Conservation (phyloP, 1,139 yeast species). For the Tardiomyces depauwii region DNA sequence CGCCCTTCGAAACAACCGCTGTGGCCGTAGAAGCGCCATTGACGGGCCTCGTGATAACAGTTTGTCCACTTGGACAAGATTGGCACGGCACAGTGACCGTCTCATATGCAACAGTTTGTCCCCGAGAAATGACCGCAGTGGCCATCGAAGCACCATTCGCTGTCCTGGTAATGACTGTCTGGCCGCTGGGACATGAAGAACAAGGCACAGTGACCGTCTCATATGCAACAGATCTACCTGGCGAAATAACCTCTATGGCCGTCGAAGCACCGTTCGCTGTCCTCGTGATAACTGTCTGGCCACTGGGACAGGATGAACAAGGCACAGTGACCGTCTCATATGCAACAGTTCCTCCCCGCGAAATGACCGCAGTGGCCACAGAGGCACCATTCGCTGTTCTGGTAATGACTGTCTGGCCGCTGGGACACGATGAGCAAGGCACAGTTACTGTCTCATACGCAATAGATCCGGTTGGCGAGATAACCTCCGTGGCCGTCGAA, state of each 20-base stretch:
- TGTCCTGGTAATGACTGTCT: background rate
- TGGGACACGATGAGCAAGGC: conserved; percentile 3
- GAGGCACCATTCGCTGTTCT: too few relatives aligned
- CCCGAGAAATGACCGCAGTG: background rate
- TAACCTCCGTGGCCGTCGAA: too few relatives aligned
- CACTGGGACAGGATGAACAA: background rate
- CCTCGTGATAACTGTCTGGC: background rate
- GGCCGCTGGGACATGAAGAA: background rate
- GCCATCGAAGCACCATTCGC: background rate
- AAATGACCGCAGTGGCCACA: too few relatives aligned
- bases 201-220: conserved; percentile 6
- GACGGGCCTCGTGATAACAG: background rate
- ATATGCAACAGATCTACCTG: background rate
- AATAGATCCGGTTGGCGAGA: background rate
- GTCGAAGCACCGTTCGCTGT: too few relatives aligned
- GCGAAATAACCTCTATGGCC: too few relatives aligned
- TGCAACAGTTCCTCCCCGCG: background rate
- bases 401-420: conserved; percentile 1
- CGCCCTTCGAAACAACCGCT: too few relatives aligned
- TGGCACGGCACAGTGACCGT: background rate
- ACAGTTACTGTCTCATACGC: background rate
- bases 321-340: conserved; percentile 6
- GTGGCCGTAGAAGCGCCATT: background rate
- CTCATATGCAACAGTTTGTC: background rate
- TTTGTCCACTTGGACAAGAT: background rate